Evolutionary conservation across 129 eudicot genomes (phyloP), one percentile per base, ranked within the genome.

Genomic region (Dittrichia graveolens): DNA sequence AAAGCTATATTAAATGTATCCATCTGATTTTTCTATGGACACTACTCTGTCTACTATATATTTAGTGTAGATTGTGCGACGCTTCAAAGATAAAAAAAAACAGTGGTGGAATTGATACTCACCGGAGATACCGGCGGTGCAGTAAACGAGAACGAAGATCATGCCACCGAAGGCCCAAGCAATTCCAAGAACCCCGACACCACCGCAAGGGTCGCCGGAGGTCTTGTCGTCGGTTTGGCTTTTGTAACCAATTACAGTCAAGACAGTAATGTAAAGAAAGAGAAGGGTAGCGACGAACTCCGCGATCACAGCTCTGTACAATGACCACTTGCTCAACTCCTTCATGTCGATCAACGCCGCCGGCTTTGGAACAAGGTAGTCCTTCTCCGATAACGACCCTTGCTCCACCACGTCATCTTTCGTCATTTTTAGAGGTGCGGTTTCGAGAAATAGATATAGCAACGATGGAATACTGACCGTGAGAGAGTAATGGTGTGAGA

Each of bases 91-190:
- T 24, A 24, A 24, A 24, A 24, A 24, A 24, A 24, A 24, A 24
- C 1, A 24, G 31, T 0, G 31, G 31, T 24, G 31, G 31, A 24
- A 24, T 24, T 24, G 31, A 24, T 0, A 24, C 40, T 89, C 87
- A 84, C 96, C 96, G 12, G 96, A 89, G 52, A 89, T 89, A 39
- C 96, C 96, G 73, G 96, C 96, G 67, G 96, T 89, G 90, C 96
- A 89, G 83, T 89, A 89, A 76, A 89, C 96, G 43, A 89, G 96
- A 34, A 89, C 87, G 46, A 89, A 89, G 76, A 89, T 89, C 96
- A 89, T 89, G 81, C 96, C 96, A 15, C 96, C 96, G 38, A 86
- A 86, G 31, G 96, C 88, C 96, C 96, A 89, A 7, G 96, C 88
- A 67, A 87, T 84, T 12, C 92, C 92, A 8, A 87, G 83, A 46